Evolutionary conservation across 768 basidiomycete genomes (phyloP).

Genomic region (Mycena galopus): DNA sequence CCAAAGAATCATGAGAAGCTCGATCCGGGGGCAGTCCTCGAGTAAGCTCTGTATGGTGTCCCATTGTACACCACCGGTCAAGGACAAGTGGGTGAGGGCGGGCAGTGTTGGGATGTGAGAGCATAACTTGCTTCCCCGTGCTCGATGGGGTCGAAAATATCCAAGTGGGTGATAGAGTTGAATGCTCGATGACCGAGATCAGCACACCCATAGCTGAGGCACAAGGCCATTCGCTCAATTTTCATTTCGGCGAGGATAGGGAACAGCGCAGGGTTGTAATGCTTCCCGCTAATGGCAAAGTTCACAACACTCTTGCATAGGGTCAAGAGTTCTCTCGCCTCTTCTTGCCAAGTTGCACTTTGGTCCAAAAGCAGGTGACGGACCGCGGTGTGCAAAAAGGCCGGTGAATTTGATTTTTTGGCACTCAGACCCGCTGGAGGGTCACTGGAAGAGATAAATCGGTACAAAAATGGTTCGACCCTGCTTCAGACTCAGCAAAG

Average conservation of each 20-base stretch:
- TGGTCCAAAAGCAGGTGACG: too few species aligned
- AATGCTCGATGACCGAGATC: background rate
- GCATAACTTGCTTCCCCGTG: too few species aligned
- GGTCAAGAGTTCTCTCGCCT: background rate
- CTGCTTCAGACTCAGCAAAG: background rate
- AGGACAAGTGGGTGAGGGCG: too few species aligned
- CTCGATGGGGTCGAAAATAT: too few species aligned
- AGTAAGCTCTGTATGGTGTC: background rate
- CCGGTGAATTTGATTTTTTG: background rate
- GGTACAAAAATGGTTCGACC: conserved; percentile 13
- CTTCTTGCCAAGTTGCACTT: too few species aligned
- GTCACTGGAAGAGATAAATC: background rate
- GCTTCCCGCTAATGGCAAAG: background rate
- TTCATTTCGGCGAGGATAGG: conserved; percentile 5
- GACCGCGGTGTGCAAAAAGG: too few species aligned
- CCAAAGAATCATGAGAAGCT: conserved; percentile 10
- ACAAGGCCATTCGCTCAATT: background rate
- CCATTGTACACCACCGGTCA: background rate
- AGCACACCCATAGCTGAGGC: conserved; percentile 8
- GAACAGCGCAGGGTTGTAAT: background rate
- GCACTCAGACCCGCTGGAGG: background rate
- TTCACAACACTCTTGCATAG: background rate
- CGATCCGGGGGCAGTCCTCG: background rate
- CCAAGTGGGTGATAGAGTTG: conserved; percentile 5
- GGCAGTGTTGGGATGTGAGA: too few species aligned